Evolutionary conservation across 495 filamentous ascomycete species (phyloP).

Genomic region (Hypoxylon subgilvum): DNA sequence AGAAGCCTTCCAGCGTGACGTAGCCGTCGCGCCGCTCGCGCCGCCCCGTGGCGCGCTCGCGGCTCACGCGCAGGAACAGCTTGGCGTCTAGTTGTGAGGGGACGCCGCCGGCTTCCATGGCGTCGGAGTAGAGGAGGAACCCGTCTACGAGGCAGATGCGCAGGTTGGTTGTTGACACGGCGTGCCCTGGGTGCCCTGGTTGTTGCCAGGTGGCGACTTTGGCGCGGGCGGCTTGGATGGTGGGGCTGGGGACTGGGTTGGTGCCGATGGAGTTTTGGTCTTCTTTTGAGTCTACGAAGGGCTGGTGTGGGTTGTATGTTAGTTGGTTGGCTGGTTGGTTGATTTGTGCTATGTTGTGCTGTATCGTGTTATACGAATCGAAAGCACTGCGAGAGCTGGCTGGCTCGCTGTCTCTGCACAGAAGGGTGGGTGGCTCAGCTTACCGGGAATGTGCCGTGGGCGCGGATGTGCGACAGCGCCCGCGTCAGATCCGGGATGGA

Average conservation of each 20-base stretch:
- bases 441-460: slow-evolving; percentile 68
- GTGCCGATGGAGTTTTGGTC: slow-evolving; percentile 71
- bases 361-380: background rate
- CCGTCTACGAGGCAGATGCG: slow-evolving; percentile 75
- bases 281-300: slow-evolving; percentile 71
- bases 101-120: slow-evolving; percentile 45
- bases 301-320: slow-evolving; percentile 40
- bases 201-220: slow-evolving; percentile 51
- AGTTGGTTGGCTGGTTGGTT: background rate
- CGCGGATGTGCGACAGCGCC: slow-evolving; percentile 67
- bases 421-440: slow-evolving; percentile 29
- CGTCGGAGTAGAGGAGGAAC: slow-evolving; percentile 75
- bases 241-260: slow-evolving; percentile 50
- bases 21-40: slow-evolving; percentile 80
- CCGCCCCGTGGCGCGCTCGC: slow-evolving; percentile 64
- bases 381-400: too few species aligned
- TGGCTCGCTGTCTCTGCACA: too few species aligned
- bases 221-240: slow-evolving; percentile 46
- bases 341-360: background rate
- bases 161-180: slow-evolving; percentile 32
- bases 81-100: slow-evolving; percentile 70
- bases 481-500: slow-evolving; percentile 67
- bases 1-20: slow-evolving; percentile 89
- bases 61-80: slow-evolving; percentile 73
- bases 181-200: slow-evolving; percentile 44